These are phyloP conservation scores for Penicillium sp. DNA, from an alignment of 2,329 filamentous ascomycete genomes.

Conservation along the genomic window DNA sequence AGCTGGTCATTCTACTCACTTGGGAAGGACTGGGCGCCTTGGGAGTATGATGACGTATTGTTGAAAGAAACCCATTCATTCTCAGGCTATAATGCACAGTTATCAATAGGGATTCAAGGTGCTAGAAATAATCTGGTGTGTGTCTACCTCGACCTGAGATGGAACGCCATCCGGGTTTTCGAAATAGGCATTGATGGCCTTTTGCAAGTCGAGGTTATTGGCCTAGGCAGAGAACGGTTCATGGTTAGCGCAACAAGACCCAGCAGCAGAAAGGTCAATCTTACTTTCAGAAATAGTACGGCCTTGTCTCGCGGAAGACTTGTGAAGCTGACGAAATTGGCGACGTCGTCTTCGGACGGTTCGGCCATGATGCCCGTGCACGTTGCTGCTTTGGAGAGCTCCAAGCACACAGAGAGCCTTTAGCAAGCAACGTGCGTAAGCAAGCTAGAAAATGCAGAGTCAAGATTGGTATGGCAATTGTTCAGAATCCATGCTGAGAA, in stretches of 20 bases:
- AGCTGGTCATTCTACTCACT: conserved; percentile 20
- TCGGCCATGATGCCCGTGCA: conserved; percentile 29
- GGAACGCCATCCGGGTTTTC: conserved; percentile 39
- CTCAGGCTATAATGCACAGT: conserved; percentile 1
- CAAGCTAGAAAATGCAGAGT: not conserved
- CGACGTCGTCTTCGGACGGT: conserved; percentile 38
- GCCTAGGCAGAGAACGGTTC: conserved; percentile 27
- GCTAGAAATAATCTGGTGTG: not conserved
- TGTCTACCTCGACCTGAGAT: conserved; percentile 24
- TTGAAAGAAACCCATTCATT: conserved; percentile 11
- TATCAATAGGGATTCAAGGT: not conserved
- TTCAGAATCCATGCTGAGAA: not conserved
- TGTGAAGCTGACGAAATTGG: conserved; percentile 39
- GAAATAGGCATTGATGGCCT: conserved; percentile 47
- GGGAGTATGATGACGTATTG: conserved; percentile 16
- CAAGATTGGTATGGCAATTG: not conserved
- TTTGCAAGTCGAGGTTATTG: conserved; percentile 41
- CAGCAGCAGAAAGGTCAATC: not conserved
- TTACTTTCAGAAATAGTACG: conserved; percentile 39
- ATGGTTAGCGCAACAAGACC: not conserved
- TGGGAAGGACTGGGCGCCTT: conserved; percentile 23
- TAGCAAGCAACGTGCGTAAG: conserved; percentile 10
- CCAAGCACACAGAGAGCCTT: conserved; percentile 8
- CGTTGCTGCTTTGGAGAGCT: conserved; percentile 10
- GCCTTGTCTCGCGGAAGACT: conserved; percentile 38